Percentiles rank a stretch among this genome's conserved stretches.
phyloP scores from a whole-genome alignment of 2,329 filamentous ascomycete species.

The Penicillium capsulatum region DNA sequence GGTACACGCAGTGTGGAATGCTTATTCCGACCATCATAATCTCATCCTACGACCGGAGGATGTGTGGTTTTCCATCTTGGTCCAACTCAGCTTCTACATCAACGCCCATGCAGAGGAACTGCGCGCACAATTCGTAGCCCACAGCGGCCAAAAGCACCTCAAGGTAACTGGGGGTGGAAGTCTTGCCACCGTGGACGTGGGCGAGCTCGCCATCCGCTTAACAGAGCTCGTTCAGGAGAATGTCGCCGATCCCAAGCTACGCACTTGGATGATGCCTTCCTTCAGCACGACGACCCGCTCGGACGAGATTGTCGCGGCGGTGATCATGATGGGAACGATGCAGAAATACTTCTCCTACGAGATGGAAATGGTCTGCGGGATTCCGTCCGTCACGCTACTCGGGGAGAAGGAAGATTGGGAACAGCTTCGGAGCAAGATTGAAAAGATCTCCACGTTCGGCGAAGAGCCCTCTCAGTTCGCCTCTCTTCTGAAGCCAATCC shows the following conservation, averaged over 20 bases:
- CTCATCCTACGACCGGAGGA: slow-evolving; percentile 51
- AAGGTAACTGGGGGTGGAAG: slow-evolving; percentile 16
- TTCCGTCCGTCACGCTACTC: slow-evolving; percentile 52
- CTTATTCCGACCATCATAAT: slow-evolving; percentile 37
- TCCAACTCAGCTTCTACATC: slow-evolving; percentile 47
- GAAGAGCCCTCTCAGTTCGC: slow-evolving; percentile 41
- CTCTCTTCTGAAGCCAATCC: slow-evolving; percentile 42
- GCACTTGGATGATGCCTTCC: slow-evolving; percentile 49
- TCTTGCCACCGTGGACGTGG: slow-evolving; percentile 16
- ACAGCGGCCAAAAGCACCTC: slow-evolving; percentile 44
- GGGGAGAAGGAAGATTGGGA: slow-evolving; percentile 49
- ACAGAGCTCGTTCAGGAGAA: slow-evolving; percentile 39
- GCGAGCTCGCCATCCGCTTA: slow-evolving; percentile 37
- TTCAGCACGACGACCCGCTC: slow-evolving; percentile 50
- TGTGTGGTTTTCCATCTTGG: slow-evolving; percentile 51
- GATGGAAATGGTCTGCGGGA: slow-evolving; percentile 39
- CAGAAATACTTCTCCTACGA: slow-evolving; percentile 48
- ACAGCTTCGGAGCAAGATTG: slow-evolving; percentile 41
- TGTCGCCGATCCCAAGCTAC: slow-evolving; percentile 41
- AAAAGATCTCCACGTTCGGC: slow-evolving; percentile 45
- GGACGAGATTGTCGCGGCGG: slow-evolving; percentile 43
- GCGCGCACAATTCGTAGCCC: slow-evolving; percentile 41
- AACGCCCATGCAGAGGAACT: slow-evolving; percentile 48
- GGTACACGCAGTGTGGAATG: slow-evolving; percentile 6
- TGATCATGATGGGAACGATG: slow-evolving; percentile 52